Evolutionary conservation across 768 basidiomycete genomes (phyloP), one percentile per base, ranked within the genome.

Genomic region (Tylopilus cervinicoccineus): DNA sequence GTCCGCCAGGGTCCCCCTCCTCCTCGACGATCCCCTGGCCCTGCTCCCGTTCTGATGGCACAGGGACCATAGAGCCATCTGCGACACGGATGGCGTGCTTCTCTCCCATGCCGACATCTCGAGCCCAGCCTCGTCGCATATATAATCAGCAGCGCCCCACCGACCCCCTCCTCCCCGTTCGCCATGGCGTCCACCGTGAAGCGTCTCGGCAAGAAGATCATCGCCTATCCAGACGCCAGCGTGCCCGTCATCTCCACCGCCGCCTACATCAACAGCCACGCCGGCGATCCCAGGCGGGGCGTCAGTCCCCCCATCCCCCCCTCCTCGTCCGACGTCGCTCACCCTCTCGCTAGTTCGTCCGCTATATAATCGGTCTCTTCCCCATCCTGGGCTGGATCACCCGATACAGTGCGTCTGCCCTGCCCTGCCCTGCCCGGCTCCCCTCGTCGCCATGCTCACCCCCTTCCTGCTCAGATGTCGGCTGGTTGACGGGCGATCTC

Each of bases 341-440:
- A 45, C 20, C 19, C 5, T 2, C 3, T 1, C 26, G 28, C 19
- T 55, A 93, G 88, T 60, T 76, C 32, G 65, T 75, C 41, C 57
- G 74, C 48, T 96, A 96, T 59, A n/a, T 91, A 26, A 56, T 67
- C 39, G 76, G 79, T 53, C 71, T 96, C 13, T 95, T 96, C 67
- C 93, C 93, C 0, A 88, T 96, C 62, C 23, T 91, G 0, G 71
- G 78, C 27, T 97, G 93, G 93, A 84, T 89, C 32, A 76, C 80
- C 4, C 77, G 91, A 61, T 97, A 97, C 71, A 95, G 88, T 87
- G 46, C 9, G 40, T 42, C 24, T n/a, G n/a, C n/a, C n/a, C n/a
- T n/a, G n/a, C n/a, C n/a, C n/a, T n/a, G n/a, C n/a, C n/a, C n/a
- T n/a, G n/a, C n/a, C n/a, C n/a, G n/a, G n/a, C n/a, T n/a, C 13